Conservation (phyloP, 2,329 filamentous ascomycete species). For the Camptophora hylomeconis region DNA sequence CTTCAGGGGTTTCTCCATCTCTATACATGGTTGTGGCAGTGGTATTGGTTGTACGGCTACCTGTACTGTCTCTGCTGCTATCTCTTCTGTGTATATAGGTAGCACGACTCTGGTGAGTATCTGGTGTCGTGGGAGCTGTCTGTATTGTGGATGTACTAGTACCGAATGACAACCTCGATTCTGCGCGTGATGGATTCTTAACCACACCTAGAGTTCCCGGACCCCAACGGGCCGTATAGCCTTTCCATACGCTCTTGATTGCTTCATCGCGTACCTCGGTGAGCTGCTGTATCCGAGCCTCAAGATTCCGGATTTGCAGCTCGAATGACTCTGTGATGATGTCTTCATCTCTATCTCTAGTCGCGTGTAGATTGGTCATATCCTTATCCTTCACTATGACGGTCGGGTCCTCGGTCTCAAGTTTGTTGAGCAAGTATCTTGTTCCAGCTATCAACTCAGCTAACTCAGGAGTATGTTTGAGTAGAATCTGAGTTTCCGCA, state of each 20-base stretch:
- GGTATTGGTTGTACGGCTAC: conserved; percentile 1
- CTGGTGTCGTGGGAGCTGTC: too few species aligned
- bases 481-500: conserved; percentile 8
- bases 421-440: conserved; percentile 1
- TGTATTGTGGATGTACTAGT: conserved; percentile 3
- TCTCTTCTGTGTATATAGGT: too few species aligned
- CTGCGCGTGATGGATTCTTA: conserved; percentile 6
- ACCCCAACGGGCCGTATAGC: conserved; percentile 15
- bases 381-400: conserved; percentile 1
- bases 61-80: too few species aligned
- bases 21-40: conserved; percentile 2
- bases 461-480: conserved; percentile 6
- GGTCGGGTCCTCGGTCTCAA: conserved; percentile 1
- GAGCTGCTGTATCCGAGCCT: conserved; percentile 8
- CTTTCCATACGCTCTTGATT: conserved; percentile 12
- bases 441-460: conserved; percentile 4
- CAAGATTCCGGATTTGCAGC: conserved; percentile 7
- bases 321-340: too few species aligned
- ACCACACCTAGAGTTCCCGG: conserved; percentile 9
- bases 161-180: too few species aligned
- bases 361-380: too few species aligned
- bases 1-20: conserved; percentile 5
- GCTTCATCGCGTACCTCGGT: conserved; percentile 8
- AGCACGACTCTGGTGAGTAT: too few species aligned
- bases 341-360: too few species aligned